phyloP scores from a whole-genome alignment of 805 yeast species.

The Candida verbasci region DNA sequence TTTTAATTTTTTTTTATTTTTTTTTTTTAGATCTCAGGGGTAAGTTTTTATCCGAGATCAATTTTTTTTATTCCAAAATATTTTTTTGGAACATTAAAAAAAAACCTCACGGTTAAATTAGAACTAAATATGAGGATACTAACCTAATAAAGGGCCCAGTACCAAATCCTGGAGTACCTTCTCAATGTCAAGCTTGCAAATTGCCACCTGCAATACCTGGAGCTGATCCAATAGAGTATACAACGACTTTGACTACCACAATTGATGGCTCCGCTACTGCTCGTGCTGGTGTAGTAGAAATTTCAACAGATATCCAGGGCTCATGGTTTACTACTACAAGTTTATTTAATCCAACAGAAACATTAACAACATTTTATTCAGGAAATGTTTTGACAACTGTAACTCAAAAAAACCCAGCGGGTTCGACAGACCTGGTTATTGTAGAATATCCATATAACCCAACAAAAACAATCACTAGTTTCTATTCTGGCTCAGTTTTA shows the following conservation, averaged over 20 bases:
- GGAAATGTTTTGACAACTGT: neutral
- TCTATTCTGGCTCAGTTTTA: conserved; percentile 4
- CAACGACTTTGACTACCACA: conserved; percentile 10
- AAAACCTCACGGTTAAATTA: no score
- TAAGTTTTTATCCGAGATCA: no score
- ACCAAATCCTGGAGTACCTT: conserved; percentile 17
- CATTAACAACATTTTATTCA: no score
- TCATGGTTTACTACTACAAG: conserved; percentile 7
- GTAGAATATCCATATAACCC: conserved; percentile 6
- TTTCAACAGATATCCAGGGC: conserved; percentile 9
- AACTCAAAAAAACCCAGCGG: conserved; percentile 2
- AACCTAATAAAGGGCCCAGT: conserved; percentile 12
- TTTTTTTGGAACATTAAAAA: no score
- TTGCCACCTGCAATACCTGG: conserved; percentile 13
- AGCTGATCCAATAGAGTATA: conserved; percentile 11
- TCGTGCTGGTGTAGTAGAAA: conserved; percentile 7
- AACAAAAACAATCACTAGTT: neutral
- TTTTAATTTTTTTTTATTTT: no score
- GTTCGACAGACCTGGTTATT: conserved; percentile 7
- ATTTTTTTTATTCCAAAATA: no score
- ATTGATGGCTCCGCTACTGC: conserved; percentile 5
- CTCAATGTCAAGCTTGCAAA: conserved; percentile 15
- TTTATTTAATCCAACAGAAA: no score
- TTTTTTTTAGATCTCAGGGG: no score
- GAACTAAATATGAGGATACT: conserved; percentile 5